Evolutionary conservation across 345 rosid genomes (phyloP), one percentile per base, ranked within the genome.

Genomic region (Linum usitatissimum): DNA sequence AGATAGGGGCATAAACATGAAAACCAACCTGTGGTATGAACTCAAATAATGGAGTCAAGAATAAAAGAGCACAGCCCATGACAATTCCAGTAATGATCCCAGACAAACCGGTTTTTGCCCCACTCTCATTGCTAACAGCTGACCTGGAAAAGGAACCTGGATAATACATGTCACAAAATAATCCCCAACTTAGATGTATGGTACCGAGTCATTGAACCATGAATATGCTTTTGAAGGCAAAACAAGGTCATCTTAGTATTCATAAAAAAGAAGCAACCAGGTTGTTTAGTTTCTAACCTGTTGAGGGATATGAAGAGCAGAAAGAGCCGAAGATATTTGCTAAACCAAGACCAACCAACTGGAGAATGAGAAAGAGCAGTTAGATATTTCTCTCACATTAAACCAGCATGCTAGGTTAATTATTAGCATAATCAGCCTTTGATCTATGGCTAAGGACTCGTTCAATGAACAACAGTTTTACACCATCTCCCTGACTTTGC

Each of bases 81-180:
- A 94, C 81, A 53, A 80, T 75, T 70, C 97, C 97, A 30, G 95
- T 71, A 69, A 94, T 19, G 74, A 90, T 55, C 68, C 96, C 97
- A 53, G 99, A 81, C 62, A 94, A 68, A 62, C 99, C 95, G 13
- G 96, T 78, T 81, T 81, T 94, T 18, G 97, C 95, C 65, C 96
- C 99, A 77, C 90, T 88, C 72, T 90, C 99, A 72, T 87, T 88
- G 78, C 81, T 94, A 72, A 90, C 99, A 19, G 99, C 99, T 68
- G 99, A 94, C 79, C 99, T 80, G 63, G 99, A 94, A 75, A 94
- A 94, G 64, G 97, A 94, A 68, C 97, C 97, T 90, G 77, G 71
- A 70, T 71, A 64, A 66, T 68, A 70, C 69, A 56, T 72, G 75
- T 49, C 68, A 17, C 17, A 68, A 49, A 15, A 45, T 15, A 70